phyloP scores from a whole-genome alignment of 129 eudicot species.

The Arctium lappa region DNA sequence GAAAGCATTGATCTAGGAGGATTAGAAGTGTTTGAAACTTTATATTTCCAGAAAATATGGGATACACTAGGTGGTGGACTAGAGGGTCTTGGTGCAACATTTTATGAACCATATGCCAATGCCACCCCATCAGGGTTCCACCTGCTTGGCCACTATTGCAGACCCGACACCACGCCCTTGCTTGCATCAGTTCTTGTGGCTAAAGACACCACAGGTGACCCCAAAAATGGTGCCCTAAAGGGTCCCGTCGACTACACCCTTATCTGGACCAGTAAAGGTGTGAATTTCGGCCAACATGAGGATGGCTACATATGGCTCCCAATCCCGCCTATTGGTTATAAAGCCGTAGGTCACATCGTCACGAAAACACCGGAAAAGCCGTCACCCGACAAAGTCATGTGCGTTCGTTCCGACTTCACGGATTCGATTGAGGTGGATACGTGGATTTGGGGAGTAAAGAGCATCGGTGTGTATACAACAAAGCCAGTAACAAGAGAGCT shows the following conservation, averaged over 20 bases:
- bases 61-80: conserved; percentile 30
- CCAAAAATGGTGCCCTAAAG: conserved; percentile 9
- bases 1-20: conserved; percentile 57
- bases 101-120: conserved; percentile 37
- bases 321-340: conserved; percentile 38
- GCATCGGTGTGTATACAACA: conserved; percentile 13
- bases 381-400: conserved; percentile 20
- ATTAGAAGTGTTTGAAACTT: conserved; percentile 25
- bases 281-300: conserved; percentile 2
- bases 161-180: conserved; percentile 19
- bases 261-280: conserved; percentile 42
- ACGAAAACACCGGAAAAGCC: conserved; percentile 44
- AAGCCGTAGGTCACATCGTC: conserved; percentile 39
- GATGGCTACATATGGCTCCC: conserved; percentile 58
- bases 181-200: conserved; percentile 37
- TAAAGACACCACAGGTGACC: conserved; percentile 29
- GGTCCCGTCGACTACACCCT: conserved; percentile 39
- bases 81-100: conserved; percentile 31
- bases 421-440: conserved; percentile 14
- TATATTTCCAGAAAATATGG: conserved; percentile 42
- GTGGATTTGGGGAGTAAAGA: conserved; percentile 34
- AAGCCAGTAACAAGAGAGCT: conserved; percentile 4
- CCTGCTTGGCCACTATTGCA: conserved; percentile 43
- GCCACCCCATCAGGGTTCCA: conserved; percentile 27
- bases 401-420: conserved; percentile 44